phyloP scores from a whole-genome alignment of 495 filamentous ascomycete genomes.

The Pyrenula massariospora region DNA sequence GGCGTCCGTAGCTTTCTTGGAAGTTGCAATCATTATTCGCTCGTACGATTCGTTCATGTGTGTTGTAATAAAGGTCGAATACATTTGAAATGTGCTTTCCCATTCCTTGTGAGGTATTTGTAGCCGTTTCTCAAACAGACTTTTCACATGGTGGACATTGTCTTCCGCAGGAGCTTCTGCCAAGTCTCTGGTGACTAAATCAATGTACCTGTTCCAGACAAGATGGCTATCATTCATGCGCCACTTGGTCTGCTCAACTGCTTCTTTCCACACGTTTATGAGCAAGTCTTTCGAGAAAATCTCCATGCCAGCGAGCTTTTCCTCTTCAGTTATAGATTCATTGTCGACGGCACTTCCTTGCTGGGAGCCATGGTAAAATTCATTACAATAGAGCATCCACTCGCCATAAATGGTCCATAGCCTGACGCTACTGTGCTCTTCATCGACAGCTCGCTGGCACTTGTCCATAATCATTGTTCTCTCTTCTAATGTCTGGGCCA shows the following conservation, averaged over 20 bases:
- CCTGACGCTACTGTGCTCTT: constrained; percentile 72
- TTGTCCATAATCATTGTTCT: constrained; percentile 71
- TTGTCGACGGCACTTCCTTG: constrained; percentile 45
- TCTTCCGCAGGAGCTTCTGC: constrained; percentile 41
- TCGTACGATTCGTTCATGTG: constrained; percentile 71
- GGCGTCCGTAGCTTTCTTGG: constrained; percentile 48
- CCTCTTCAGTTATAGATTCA: constrained; percentile 43
- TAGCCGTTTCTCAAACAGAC: constrained; percentile 63
- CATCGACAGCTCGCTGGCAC: constrained; percentile 65
- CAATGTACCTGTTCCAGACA: constrained; percentile 75
- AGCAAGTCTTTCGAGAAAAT: constrained; percentile 69
- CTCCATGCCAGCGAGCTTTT: constrained; percentile 60
- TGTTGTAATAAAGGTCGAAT: constrained; percentile 67
- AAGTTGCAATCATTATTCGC: constrained; percentile 61
- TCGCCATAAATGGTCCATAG: constrained; percentile 85
- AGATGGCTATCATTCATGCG: constrained; percentile 74
- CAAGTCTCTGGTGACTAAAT: constrained; percentile 50
- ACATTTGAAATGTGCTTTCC: constrained; percentile 73
- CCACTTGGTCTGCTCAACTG: constrained; percentile 64
- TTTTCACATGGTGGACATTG: constrained; percentile 51
- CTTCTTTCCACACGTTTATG: constrained; percentile 68
- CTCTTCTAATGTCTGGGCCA: constrained; percentile 50
- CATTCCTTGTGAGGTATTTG: constrained; percentile 72
- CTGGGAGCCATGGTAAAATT: constrained; percentile 43
- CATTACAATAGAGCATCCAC: constrained; percentile 67